These are phyloP conservation scores for Penicillium bovifimosum DNA, from an alignment of 495 filamentous ascomycete species.

Conservation along the genomic window DNA sequence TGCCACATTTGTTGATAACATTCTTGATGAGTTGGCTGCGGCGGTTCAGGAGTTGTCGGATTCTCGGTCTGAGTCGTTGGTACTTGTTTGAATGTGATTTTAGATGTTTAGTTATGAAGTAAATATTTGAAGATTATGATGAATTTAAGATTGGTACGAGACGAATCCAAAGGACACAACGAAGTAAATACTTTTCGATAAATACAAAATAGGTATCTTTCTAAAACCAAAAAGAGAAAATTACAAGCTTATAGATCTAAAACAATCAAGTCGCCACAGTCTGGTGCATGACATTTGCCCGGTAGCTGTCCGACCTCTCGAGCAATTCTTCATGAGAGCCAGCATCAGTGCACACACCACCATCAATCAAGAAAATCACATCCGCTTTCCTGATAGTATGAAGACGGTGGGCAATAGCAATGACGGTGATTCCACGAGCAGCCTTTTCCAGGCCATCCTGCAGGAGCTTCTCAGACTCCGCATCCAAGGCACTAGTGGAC, in stretches of 20 bases:
- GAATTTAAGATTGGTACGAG: too few relatives aligned
- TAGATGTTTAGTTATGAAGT: too few relatives aligned
- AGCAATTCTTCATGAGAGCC: conserved; percentile 67
- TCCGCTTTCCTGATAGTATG: conserved; percentile 72
- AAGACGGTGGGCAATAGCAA: conserved; percentile 75
- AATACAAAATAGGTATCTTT: background rate
- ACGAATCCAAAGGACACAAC: background rate
- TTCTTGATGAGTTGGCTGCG: conserved; percentile 26
- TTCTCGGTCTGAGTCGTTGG: conserved; percentile 1
- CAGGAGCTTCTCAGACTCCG: conserved; percentile 64
- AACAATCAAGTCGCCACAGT: conserved; percentile 27
- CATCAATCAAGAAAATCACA: conserved; percentile 69
- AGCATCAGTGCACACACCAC: conserved; percentile 56
- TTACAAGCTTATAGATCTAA: conserved; percentile 1
- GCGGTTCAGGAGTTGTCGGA: conserved; percentile 21
- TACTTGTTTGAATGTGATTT: conserved; percentile 1
- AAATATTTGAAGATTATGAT: background rate
- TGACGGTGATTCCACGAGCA: conserved; percentile 64
- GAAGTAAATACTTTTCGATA: background rate
- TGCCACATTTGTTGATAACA: conserved; percentile 19
- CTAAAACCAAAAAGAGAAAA: conserved; percentile 1
- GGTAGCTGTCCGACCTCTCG: conserved; percentile 51
- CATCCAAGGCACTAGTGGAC: conserved; percentile 70
- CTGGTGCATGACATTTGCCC: conserved; percentile 48
- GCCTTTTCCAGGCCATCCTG: conserved; percentile 63